Evolutionary conservation across 768 basidiomycete species (phyloP).

Genomic region (Pisolithus marmoratus): DNA sequence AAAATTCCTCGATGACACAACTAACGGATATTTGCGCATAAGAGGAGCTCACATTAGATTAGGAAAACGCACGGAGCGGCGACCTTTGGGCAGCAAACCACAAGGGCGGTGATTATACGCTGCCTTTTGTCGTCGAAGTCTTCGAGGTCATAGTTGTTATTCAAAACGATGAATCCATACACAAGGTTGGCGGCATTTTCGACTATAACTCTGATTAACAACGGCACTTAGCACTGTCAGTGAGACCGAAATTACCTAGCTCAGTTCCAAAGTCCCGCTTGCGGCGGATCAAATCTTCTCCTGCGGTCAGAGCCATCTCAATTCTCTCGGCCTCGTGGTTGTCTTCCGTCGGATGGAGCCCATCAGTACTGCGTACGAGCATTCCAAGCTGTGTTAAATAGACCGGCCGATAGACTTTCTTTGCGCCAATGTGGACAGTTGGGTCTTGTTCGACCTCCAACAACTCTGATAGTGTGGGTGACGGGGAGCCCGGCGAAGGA

Average conservation of each 20-base stretch:
- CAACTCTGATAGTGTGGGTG: slow-evolving; percentile 77
- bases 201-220: slow-evolving; percentile 39
- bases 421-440: slow-evolving; percentile 60
- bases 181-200: slow-evolving; percentile 87
- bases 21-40: slow-evolving; percentile 35
- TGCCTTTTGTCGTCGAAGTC: slow-evolving; percentile 75
- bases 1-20: slow-evolving; percentile 85
- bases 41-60: background rate
- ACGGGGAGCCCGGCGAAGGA: slow-evolving; percentile 62
- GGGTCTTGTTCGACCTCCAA: slow-evolving; percentile 85
- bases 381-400: slow-evolving; percentile 83
- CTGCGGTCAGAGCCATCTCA: slow-evolving; percentile 74
- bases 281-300: slow-evolving; percentile 77
- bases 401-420: slow-evolving; percentile 76
- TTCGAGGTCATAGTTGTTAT: slow-evolving; percentile 81
- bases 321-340: slow-evolving; percentile 67
- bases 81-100: slow-evolving; percentile 70
- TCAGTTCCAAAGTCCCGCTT: slow-evolving; percentile 86
- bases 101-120: slow-evolving; percentile 70
- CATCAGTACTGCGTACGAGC: slow-evolving; percentile 61
- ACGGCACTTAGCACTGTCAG: background rate
- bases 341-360: slow-evolving; percentile 45
- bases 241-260: slow-evolving; percentile 47
- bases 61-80: slow-evolving; percentile 65
- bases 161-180: slow-evolving; percentile 64